phyloP scores from a whole-genome alignment of 108 stramenopile species.

The Aurantiochytrium sp. region DNA sequence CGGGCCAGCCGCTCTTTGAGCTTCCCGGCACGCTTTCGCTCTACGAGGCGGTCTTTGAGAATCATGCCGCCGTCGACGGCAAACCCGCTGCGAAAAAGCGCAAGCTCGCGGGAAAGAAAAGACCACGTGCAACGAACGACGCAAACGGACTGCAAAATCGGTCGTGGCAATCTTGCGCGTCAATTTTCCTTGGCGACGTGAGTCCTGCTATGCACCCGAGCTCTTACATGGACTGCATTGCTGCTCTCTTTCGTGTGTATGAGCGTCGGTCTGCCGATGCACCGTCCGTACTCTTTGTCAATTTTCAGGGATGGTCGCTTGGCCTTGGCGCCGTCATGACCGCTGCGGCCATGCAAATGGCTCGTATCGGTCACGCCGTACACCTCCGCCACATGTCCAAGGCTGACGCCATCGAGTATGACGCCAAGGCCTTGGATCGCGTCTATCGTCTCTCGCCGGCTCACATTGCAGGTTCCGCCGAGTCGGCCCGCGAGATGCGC shows the following conservation, averaged over 20 bases:
- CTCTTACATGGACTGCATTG: not conserved
- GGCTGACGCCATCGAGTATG: not conserved
- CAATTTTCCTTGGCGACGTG: not conserved
- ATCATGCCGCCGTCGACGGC: not conserved
- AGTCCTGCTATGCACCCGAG: not conserved
- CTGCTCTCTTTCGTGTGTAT: not conserved
- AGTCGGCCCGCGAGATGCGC: not conserved
- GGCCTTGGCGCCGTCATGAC: not conserved
- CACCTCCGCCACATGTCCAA: not conserved
- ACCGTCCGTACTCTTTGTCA: not conserved
- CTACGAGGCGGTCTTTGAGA: not conserved
- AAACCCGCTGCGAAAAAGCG: not conserved
- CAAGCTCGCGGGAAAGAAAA: not conserved
- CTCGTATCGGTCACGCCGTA: not conserved
- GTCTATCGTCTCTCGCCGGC: not conserved
- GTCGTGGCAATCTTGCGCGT: not conserved
- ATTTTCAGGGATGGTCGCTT: not conserved
- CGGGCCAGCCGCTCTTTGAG: not conserved
- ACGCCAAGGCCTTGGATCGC: not conserved
- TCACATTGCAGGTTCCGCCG: not conserved
- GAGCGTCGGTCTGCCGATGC: not conserved
- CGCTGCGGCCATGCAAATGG: not conserved
- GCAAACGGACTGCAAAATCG: not conserved
- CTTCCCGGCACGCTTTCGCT: not conserved
- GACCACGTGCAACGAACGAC: not conserved